Evolutionary conservation across 306 rosid species (phyloP), one percentile per base, ranked within the genome.

Genomic region (Vigna hirtella): DNA sequence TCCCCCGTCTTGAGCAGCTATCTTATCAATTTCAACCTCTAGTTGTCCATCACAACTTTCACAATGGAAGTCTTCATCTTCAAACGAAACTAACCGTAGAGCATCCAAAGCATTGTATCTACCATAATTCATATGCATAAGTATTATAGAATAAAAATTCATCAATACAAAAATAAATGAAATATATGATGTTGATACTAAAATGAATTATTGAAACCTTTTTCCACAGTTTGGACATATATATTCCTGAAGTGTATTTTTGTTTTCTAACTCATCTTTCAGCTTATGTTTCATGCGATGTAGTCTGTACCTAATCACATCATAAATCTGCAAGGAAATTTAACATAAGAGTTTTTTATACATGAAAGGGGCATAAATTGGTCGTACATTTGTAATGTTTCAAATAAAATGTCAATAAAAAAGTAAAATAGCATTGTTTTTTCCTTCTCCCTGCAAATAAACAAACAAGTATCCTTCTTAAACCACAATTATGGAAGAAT

Each of bases 181-280:
- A 12, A 66, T 65, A 32, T 49, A 65, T 56, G 17, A 69, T 48
- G 34, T 53, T 17, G n/a, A 28, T 69, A 75, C 42, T 48, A 66
- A 61, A 75, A 47, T 48, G 40, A 75, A 63, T 32, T 70, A 65
- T 70, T 30, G 64, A 84, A 74, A 94, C 98, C 98, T 92, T 90
- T 86, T 94, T 65, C 85, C 83, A 82, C 97, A 94, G 82, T 79
- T 92, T 13, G 91, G 91, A 85, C 98, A 94, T 84, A 92, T 87
- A 73, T 94, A 94, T 80, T 92, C 93, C 76, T 92, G 97, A 87
- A 94, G 84, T 40, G 97, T 94, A 83, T 94, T 92, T 85, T 90
- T 94, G 93, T 94, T 92, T 83, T 94, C 98, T 85, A 94, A 81
- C 83, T 94, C 98, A 88, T 92, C 98, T 91, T 94, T 94, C 88